These are phyloP conservation scores for Leccinum barrowsii DNA, from an alignment of 768 basidiomycete genomes.

Conservation along the genomic window DNA sequence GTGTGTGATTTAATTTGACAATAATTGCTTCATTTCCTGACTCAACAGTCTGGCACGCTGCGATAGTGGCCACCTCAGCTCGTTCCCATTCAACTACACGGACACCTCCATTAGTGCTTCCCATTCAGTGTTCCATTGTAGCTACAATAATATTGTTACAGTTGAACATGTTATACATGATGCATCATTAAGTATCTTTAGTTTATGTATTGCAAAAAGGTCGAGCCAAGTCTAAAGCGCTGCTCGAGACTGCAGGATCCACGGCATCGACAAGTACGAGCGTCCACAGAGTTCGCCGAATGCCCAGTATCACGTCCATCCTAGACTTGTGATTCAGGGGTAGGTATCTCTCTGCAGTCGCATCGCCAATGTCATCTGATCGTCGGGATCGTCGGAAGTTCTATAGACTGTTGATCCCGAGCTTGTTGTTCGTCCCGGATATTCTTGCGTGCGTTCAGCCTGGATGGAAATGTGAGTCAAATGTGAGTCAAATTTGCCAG, in stretches of 20 bases:
- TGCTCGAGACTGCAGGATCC: too few relatives aligned
- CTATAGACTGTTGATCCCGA: not conserved
- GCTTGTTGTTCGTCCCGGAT: conserved; percentile 18
- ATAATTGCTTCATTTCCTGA: too few relatives aligned
- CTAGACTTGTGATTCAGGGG: too few relatives aligned
- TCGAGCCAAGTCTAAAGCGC: not conserved
- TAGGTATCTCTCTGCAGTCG: too few relatives aligned
- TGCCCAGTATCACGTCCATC: too few relatives aligned
- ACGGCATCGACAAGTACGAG: too few relatives aligned
- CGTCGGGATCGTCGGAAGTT: not conserved
- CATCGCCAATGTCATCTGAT: too few relatives aligned
- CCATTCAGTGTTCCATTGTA: not conserved
- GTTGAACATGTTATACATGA: not conserved
- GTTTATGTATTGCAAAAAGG: not conserved
- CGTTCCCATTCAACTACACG: too few relatives aligned
- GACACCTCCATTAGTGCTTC: not conserved
- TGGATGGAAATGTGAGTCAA: not conserved
- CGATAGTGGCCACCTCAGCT: conserved; percentile 4
- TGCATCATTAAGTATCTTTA: not conserved
- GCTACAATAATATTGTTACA: not conserved
- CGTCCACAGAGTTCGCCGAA: too few relatives aligned
- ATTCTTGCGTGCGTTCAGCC: conserved; percentile 15
- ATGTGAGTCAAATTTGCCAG: not conserved
- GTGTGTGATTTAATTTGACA: too few relatives aligned
- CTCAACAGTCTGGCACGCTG: conserved; percentile 8